Conservation (phyloP, 345 rosid species). For the Lumnitzera littorea region DNA sequence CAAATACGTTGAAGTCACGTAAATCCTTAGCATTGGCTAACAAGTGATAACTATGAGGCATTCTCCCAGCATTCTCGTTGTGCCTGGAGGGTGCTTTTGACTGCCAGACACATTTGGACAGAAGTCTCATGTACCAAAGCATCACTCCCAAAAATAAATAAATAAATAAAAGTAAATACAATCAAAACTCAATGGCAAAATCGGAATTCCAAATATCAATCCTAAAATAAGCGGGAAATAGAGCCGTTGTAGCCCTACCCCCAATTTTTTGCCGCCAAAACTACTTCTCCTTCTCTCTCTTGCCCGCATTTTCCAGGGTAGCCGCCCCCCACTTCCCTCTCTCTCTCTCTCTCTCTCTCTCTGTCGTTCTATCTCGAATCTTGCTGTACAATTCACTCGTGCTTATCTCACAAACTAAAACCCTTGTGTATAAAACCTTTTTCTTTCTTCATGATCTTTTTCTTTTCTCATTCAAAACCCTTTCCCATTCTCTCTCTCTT, state of each 20-base stretch:
- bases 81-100: too few species aligned
- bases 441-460: not conserved
- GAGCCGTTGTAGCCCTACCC: constrained; percentile 32
- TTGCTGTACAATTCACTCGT: not conserved
- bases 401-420: not conserved
- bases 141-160: too few species aligned
- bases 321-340: constrained; percentile 17
- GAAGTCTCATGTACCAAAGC: too few species aligned
- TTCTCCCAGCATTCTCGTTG: too few species aligned
- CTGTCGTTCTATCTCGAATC: not conserved
- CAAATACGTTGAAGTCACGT: too few species aligned
- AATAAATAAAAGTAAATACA: not conserved
- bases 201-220: not conserved
- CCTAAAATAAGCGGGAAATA: constrained; percentile 27
- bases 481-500: constrained; percentile 3
- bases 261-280: constrained; percentile 29
- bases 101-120: too few species aligned
- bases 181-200: not conserved
- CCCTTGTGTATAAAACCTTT: not conserved
- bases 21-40: too few species aligned
- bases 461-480: not conserved
- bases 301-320: constrained; percentile 35
- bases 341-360: constrained; percentile 2
- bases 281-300: constrained; percentile 1
- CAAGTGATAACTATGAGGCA: too few species aligned